Percentiles rank a stretch among this genome's conserved stretches.
phyloP scores from a whole-genome alignment of 495 filamentous ascomycete species.

The Recurvomyces mirabilis region DNA sequence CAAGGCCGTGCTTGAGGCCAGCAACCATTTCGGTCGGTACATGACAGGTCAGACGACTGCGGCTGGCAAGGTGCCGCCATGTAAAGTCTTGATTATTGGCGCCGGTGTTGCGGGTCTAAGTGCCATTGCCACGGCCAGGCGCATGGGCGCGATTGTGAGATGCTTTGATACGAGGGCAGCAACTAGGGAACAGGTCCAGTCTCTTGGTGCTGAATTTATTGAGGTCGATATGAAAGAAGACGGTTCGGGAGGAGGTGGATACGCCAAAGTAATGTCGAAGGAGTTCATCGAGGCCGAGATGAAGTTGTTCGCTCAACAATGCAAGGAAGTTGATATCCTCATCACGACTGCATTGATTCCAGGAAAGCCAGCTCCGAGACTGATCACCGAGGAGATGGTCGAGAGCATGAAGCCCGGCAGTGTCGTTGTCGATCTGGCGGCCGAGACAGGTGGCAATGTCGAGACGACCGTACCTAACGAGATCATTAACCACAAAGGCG shows the following conservation, averaged over 20 bases:
- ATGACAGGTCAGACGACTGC: conserved; percentile 75
- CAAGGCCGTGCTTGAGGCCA: conserved; percentile 72
- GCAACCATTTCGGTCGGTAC: conserved; percentile 71
- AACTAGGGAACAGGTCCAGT: conserved; percentile 73
- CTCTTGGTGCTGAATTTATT: conserved; percentile 71
- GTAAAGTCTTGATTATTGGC: conserved; percentile 73
- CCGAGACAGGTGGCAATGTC: conserved; percentile 72
- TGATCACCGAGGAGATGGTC: conserved; percentile 62
- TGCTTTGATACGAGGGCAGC: conserved; percentile 73
- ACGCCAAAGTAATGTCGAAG: conserved; percentile 80
- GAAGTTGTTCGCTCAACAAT: conserved; percentile 74
- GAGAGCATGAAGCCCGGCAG: conserved; percentile 71
- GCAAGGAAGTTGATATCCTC: conserved; percentile 73
- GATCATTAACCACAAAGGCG: conserved; percentile 55
- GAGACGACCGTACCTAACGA: conserved; percentile 61
- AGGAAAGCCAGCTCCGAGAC: conserved; percentile 59
- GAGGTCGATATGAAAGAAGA: conserved; percentile 78
- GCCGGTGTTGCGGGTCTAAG: conserved; percentile 72
- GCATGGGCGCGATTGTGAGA: conserved; percentile 72
- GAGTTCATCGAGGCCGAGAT: conserved; percentile 82
- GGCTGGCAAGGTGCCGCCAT: conserved; percentile 61
- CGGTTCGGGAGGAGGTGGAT: conserved; percentile 67
- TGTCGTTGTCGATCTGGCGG: conserved; percentile 69
- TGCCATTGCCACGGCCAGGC: conserved; percentile 67
- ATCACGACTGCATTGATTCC: conserved; percentile 77